A percentile compares a stretch with the other conserved stretches of the same genome.
These are phyloP conservation scores for Lenwebbia sp. DNA, from an alignment of 345 rosid genomes.

Conservation along the genomic window DNA sequence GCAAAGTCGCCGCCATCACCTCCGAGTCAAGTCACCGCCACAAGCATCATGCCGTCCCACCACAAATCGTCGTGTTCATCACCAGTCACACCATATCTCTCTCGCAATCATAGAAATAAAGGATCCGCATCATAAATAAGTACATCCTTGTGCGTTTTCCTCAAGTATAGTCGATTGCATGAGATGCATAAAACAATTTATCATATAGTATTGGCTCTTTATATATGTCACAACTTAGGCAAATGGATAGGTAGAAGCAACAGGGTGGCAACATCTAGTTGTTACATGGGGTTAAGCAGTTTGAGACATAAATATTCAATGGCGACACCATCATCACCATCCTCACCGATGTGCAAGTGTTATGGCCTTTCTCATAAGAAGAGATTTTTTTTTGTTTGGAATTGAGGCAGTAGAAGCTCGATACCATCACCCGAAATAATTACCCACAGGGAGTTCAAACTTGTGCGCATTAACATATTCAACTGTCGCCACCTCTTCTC, in stretches of 20 bases:
- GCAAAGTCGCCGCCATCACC: not conserved
- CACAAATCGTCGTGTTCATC: not conserved
- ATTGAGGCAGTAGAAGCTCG: not conserved
- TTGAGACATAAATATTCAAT: not conserved
- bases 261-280: not conserved
- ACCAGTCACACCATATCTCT: not conserved
- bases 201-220: not conserved
- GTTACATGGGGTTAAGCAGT: not conserved
- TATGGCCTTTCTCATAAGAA: not conserved
- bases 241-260: not conserved
- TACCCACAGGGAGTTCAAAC: not conserved
- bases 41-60: not conserved
- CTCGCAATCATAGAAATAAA: not conserved
- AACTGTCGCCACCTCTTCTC: accelerated
- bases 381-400: too few relatives aligned
- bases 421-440: not conserved
- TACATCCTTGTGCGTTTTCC: not conserved
- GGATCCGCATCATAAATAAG: not conserved
- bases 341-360: not conserved
- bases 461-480: not conserved
- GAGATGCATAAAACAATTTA: not conserved
- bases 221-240: not conserved
- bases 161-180: not conserved
- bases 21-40: not conserved
- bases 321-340: not conserved